Evolutionary conservation across 257 asterid species (phyloP).

Genomic region (Mentha longifolia): DNA sequence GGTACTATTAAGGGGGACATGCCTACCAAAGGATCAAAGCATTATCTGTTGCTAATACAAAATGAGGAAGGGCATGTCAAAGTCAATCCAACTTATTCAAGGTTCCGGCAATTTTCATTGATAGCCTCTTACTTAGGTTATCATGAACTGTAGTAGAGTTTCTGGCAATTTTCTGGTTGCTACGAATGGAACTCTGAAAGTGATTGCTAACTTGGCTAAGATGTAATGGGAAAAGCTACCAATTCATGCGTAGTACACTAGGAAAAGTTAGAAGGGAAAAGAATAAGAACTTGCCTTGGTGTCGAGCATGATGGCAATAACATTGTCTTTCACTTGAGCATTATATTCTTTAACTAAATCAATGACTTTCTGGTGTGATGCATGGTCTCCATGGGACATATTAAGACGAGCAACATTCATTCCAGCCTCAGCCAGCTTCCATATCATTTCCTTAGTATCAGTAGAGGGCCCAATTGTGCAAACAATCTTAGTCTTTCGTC

Average conservation of each 20-base stretch:
- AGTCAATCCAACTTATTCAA: slow-evolving; percentile 1
- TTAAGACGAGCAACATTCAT: slow-evolving; percentile 90
- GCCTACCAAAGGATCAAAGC: not conserved
- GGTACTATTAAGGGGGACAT: not conserved
- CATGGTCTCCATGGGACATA: slow-evolving; percentile 91
- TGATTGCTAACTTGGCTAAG: slow-evolving; percentile 15
- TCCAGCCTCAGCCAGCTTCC: slow-evolving; percentile 92
- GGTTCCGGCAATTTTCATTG: not conserved
- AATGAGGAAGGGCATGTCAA: slow-evolving; percentile 8
- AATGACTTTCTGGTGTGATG: slow-evolving; percentile 87
- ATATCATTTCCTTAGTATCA: slow-evolving; percentile 76
- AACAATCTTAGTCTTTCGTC: slow-evolving; percentile 85
- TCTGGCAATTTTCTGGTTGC: not conserved
- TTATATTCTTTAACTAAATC: slow-evolving; percentile 82
- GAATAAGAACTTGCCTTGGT: slow-evolving; percentile 60
- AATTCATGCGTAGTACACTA: slow-evolving; percentile 2
- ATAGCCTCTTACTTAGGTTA: too few species aligned
- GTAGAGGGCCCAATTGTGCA: slow-evolving; percentile 92
- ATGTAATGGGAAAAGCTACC: not conserved
- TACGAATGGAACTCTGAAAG: slow-evolving; percentile 7
- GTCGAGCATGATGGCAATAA: slow-evolving; percentile 85
- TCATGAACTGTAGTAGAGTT: too few species aligned
- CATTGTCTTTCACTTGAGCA: slow-evolving; percentile 75
- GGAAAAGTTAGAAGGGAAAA: slow-evolving; percentile 3
- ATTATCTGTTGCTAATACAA: not conserved